A percentile compares a stretch with the other conserved stretches of the same genome.
phyloP scores from a whole-genome alignment of 1,284 basidiomycete genomes.

The Paramarasmius palmivorus region DNA sequence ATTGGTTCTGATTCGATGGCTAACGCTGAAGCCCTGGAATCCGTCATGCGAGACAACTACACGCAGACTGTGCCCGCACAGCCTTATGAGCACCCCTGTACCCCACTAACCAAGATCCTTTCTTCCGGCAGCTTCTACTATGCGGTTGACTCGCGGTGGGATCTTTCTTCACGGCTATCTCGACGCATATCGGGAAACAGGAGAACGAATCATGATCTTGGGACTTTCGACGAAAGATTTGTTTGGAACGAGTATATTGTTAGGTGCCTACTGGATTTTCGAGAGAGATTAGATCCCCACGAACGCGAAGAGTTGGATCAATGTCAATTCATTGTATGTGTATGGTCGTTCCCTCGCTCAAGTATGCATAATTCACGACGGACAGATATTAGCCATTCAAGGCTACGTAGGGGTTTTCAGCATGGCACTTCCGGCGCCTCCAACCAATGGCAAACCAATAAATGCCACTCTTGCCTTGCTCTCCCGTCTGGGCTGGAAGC shows the following conservation, averaged over 20 bases:
- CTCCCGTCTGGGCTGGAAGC: constrained; percentile 89
- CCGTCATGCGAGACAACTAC: constrained; percentile 50
- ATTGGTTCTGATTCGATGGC: constrained; percentile 48
- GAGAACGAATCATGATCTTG: constrained; percentile 52
- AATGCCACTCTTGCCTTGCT: constrained; percentile 78
- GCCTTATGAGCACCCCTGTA: constrained; percentile 87
- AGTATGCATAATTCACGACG: background rate
- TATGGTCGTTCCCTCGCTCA: constrained; percentile 20
- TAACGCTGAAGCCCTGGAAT: constrained; percentile 53
- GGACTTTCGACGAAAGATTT: constrained; percentile 78
- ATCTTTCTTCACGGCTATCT: constrained; percentile 82
- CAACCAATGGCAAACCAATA: constrained; percentile 64
- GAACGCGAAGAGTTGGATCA: constrained; percentile 74
- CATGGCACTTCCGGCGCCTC: constrained; percentile 71
- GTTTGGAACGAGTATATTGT: constrained; percentile 89
- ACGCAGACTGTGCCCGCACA: constrained; percentile 33
- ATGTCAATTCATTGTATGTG: constrained; percentile 79
- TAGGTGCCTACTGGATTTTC: constrained; percentile 78
- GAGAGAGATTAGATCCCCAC: constrained; percentile 67
- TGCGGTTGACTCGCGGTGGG: constrained; percentile 80
- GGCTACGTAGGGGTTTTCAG: constrained; percentile 82
- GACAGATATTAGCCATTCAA: constrained; percentile 86
- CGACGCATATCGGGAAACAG: constrained; percentile 60
- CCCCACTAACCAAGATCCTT: constrained; percentile 88
- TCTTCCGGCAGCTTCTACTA: constrained; percentile 95